A percentile compares a stretch with the other conserved stretches of the same genome.
phyloP scores from a whole-genome alignment of 2,329 filamentous ascomycete species.

The Penicillium sp. region DNA sequence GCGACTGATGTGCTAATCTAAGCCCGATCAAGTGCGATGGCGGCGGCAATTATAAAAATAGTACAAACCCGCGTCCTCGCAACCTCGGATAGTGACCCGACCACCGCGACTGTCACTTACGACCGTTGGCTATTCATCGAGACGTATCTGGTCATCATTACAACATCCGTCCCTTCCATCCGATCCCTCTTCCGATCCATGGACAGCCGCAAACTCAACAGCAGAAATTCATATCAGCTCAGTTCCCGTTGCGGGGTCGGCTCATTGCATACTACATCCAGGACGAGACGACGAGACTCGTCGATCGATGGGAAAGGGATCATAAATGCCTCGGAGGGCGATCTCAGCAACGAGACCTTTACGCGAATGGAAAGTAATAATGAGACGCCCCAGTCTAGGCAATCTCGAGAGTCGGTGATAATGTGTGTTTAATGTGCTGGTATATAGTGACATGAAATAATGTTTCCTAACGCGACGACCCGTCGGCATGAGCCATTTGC shows the following conservation, averaged over 20 bases:
- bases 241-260: conserved; percentile 9
- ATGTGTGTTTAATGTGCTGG: conserved; percentile 4
- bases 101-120: conserved; percentile 22
- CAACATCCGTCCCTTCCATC: conserved; percentile 31
- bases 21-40: conserved; percentile 23
- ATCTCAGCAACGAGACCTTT: conserved; percentile 10
- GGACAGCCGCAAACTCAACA: not conserved
- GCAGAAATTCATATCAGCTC: conserved; percentile 14
- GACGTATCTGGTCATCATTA: conserved; percentile 32
- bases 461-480: not conserved
- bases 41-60: conserved; percentile 27
- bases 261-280: conserved; percentile 2
- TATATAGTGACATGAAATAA: not conserved
- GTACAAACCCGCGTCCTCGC: conserved; percentile 22
- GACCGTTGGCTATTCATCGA: conserved; percentile 32
- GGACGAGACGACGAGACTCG: conserved; percentile 6
- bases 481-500: too few relatives aligned
- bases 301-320: conserved; percentile 12
- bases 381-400: conserved; percentile 26
- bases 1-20: not conserved
- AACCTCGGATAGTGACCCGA: conserved; percentile 18
- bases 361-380: conserved; percentile 2
- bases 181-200: conserved; percentile 21
- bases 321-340: conserved; percentile 6
- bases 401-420: conserved; percentile 9